Evolutionary conservation across 2,329 filamentous ascomycete species (phyloP).

Genomic region (Diaporthe nobilis): DNA sequence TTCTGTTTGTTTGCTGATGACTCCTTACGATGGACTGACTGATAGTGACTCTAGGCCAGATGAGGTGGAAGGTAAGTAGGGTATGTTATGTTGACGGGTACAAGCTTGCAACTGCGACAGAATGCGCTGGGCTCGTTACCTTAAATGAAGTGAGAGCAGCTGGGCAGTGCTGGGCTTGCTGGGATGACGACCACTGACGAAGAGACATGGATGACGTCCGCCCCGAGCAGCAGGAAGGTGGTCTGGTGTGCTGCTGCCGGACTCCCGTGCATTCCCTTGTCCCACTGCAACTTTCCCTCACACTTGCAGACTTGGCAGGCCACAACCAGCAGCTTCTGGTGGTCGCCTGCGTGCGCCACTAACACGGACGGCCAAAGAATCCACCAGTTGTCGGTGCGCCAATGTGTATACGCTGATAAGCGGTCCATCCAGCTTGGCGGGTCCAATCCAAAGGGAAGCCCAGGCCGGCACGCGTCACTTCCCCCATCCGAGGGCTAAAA

Average conservation of each 20-base stretch:
- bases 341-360: not conserved
- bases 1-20: not conserved
- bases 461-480: slow-evolving; percentile 15
- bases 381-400: not conserved
- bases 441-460: not conserved
- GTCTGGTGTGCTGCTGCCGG: slow-evolving; percentile 19
- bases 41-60: not conserved
- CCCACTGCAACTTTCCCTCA: slow-evolving; percentile 3
- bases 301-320: slow-evolving; percentile 23
- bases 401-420: not conserved
- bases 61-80: not conserved
- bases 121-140: slow-evolving; percentile 8
- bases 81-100: not conserved
- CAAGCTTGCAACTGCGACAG: not conserved
- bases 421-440: not conserved
- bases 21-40: not conserved
- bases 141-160: slow-evolving; percentile 17
- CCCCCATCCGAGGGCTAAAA: slow-evolving; percentile 27
- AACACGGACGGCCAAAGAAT: not conserved
- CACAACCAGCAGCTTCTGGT: not conserved
- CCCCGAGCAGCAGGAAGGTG: not conserved
- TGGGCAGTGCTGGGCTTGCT: slow-evolving; percentile 19
- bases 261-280: slow-evolving; percentile 13
- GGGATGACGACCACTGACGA: slow-evolving; percentile 26
- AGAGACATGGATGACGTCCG: slow-evolving; percentile 29